Base-by-base conservation (phyloP, 805 yeast species). In the Pichia cabralensis region DNA sequence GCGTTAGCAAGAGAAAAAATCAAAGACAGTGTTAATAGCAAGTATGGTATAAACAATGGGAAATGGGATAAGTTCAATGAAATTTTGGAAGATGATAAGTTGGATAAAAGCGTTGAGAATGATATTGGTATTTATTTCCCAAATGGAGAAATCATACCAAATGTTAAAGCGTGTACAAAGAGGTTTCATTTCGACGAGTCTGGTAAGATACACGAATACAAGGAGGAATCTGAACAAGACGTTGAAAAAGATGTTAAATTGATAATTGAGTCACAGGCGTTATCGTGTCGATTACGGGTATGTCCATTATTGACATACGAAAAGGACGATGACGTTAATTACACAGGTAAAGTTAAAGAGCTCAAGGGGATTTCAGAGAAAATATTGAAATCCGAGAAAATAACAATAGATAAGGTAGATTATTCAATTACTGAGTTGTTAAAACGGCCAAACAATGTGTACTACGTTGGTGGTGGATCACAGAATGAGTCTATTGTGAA, bases 101-200 rank as follows among this genome's bases (percentile, higher is more conserved):
- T 3, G 40, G 24, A 23, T 15, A 17, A 48, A 33, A 50, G 57
- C 16, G 52, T 63, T 31, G 61, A 67, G 40, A 48, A 49, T 36
- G 27, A 31, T 3, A 54, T 86, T 20, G 96, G 95, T 0, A 69
- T 83, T 31, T 86, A 81, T 54, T 86, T 88, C 61, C 94, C 95
- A 10, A 58, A 80, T 4, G 85, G 92, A n/a, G 96, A 86, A 53
- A 86, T 86, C 44, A 83, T 85, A 16, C 96, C 96, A 12, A 82
- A 80, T 55, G 80, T 78, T 2, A 58, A 69, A 18, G 72, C 86
- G 0, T 81, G 77, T 42, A 71, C 69, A 17, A 64, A 73, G 38
- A 58, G 86, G 38, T 71, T 71, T 35, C 51, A 55, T 15, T 65
- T 69, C 42, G 50, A 60, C 25, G 11, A 22, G n/a, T 14, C 11